Percentiles rank a stretch among this genome's conserved stretches.
phyloP scores from a whole-genome alignment of 768 basidiomycete species.

The Russula sp. region DNA sequence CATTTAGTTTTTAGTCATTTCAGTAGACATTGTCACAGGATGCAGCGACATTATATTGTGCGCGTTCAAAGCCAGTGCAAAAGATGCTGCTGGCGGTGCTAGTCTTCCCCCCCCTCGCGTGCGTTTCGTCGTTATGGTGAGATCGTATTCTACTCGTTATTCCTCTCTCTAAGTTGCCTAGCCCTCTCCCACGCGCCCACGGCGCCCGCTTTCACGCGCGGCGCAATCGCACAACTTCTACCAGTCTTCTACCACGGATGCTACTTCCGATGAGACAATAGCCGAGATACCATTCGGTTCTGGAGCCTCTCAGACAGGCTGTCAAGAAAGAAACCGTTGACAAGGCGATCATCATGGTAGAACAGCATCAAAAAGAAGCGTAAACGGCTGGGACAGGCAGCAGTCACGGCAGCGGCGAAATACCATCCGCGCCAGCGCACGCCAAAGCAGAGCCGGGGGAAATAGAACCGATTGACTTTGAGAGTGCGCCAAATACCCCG shows the following conservation, averaged over 20 bases:
- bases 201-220: neutral
- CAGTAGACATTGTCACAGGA: too few relatives aligned
- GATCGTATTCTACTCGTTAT: neutral
- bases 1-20: too few relatives aligned
- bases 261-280: slow-evolving; percentile 33
- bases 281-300: slow-evolving; percentile 75
- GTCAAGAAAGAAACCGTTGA: slow-evolving; percentile 33
- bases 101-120: too few relatives aligned
- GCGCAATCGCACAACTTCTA: slow-evolving; percentile 11
- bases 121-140: too few relatives aligned
- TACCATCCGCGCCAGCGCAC: slow-evolving; percentile 16
- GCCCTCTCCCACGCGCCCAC: neutral
- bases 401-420: slow-evolving; percentile 11
- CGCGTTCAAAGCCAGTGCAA: too few relatives aligned
- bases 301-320: slow-evolving; percentile 47
- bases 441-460: slow-evolving; percentile 25
- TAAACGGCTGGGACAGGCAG: slow-evolving; percentile 39
- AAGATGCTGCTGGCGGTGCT: too few relatives aligned
- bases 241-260: slow-evolving; percentile 6
- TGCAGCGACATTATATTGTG: too few relatives aligned
- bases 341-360: slow-evolving; percentile 68
- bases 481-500: slow-evolving; percentile 59
- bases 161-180: neutral
- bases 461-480: slow-evolving; percentile 56
- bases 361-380: slow-evolving; percentile 58